Percentiles rank a stretch among this genome's conserved stretches.
phyloP scores from a whole-genome alignment of 2,329 filamentous ascomycete genomes.

The Cladosporium sp. region DNA sequence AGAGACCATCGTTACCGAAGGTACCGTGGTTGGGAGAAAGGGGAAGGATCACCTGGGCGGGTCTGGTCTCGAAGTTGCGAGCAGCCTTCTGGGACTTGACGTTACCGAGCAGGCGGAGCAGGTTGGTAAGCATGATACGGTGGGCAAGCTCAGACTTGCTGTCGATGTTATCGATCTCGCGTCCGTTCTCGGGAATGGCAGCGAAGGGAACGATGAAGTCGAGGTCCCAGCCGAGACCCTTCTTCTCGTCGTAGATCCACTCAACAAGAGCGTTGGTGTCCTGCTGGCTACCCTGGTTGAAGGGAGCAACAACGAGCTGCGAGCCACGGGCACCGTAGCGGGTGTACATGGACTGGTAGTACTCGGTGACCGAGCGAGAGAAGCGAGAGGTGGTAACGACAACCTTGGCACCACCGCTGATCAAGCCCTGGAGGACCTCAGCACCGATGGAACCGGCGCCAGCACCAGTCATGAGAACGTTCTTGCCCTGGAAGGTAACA shows the following conservation, averaged over 20 bases:
- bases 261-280: constrained; percentile 90
- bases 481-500: constrained; percentile 89
- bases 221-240: constrained; percentile 94
- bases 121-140: constrained; percentile 97
- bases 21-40: constrained; percentile 97
- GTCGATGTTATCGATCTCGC: constrained; percentile 94
- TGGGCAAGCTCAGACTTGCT: constrained; percentile 97
- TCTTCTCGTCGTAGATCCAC: constrained; percentile 96
- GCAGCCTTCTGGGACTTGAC: constrained; percentile 89
- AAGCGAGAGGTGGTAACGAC: constrained; percentile 95
- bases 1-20: constrained; percentile 95
- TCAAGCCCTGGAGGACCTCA: constrained; percentile 90
- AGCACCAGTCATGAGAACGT: constrained; percentile 96
- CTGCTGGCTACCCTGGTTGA: constrained; percentile 98
- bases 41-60: constrained; percentile 92
- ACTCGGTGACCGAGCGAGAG: constrained; percentile 95
- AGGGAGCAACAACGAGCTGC: constrained; percentile 94
- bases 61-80: constrained; percentile 87
- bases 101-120: constrained; percentile 81
- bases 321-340: constrained; percentile 90
- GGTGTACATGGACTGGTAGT: constrained; percentile 98
- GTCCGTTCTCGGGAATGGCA: constrained; percentile 94
- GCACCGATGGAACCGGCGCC: constrained; percentile 97
- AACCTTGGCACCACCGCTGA: constrained; percentile 95
- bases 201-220: constrained; percentile 96